Conservation (phyloP, 768 basidiomycete species). For the Podaxis sp. region DNA sequence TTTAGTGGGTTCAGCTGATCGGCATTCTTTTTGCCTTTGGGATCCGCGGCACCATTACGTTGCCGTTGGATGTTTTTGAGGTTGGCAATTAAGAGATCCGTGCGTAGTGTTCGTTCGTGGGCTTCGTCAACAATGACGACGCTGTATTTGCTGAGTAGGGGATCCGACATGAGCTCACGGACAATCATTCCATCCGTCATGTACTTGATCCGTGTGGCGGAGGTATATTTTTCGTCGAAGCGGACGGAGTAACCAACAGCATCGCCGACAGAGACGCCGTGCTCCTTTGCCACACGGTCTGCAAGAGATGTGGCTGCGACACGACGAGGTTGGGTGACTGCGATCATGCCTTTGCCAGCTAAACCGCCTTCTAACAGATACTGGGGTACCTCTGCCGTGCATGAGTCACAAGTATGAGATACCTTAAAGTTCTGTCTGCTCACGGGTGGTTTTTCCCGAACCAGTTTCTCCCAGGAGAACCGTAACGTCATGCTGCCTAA, state of each 20-base stretch:
- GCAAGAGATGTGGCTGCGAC: constrained; percentile 97
- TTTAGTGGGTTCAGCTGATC: constrained; percentile 64
- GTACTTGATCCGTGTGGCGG: constrained; percentile 87
- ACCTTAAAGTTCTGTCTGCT: constrained; percentile 28
- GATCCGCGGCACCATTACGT: constrained; percentile 44
- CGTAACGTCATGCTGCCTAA: constrained; percentile 75
- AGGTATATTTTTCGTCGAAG: constrained; percentile 78
- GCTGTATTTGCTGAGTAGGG: constrained; percentile 74
- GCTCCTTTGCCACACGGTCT: constrained; percentile 82
- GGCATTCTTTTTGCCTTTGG: constrained; percentile 42
- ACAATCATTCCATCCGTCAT: constrained; percentile 98
- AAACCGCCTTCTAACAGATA: constrained; percentile 85
- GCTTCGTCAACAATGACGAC: constrained; percentile 94
- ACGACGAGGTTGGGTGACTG: constrained; percentile 90
- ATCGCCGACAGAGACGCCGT: constrained; percentile 63
- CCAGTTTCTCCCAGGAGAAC: constrained; percentile 96
- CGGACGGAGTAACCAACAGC: constrained; percentile 93
- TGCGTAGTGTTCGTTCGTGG: constrained; percentile 92
- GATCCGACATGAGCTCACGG: constrained; percentile 82
- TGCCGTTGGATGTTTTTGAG: constrained; percentile 75
- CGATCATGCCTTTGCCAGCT: constrained; percentile 69
- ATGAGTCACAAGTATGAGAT: not conserved
- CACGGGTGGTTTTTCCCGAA: constrained; percentile 97
- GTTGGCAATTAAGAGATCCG: constrained; percentile 89
- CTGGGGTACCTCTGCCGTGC: constrained; percentile 82